Evolutionary conservation across 305 asterid genomes (phyloP), one percentile per base, ranked within the genome.

Genomic region (Solanum hybrid): DNA sequence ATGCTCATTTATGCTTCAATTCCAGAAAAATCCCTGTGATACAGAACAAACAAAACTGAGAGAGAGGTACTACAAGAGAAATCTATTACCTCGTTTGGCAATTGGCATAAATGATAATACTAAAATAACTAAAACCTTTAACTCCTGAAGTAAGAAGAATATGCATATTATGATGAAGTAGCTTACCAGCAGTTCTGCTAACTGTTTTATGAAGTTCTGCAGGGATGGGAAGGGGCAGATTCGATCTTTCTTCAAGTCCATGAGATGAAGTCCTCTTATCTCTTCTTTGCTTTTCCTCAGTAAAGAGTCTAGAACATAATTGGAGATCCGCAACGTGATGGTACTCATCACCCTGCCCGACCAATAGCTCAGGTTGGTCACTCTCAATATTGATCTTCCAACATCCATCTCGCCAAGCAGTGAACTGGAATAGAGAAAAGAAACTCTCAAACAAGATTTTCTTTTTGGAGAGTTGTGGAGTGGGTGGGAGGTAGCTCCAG

Each of bases 331-430:
- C 46, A 71, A 85, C 6, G 31, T 89, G 90, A 89, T 20, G 87
- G 81, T 91, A 90, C 83, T 91, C 91, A 88, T 88, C 88, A 91
- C 26, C 89, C 90, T 82, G 76, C 75, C 86, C 24, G 12, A 87
- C 10, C 92, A 91, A 51, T 14, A 87, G 78, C 88, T 37, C 87
- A 37, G 89, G 88, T 71, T 90, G 93, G 46, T 86, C 89, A 71
- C 89, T 91, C 89, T 85, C 92, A 89, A 57, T 82, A 89, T 89
- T 91, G 67, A 82, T 76, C 86, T 92, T 89, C 93, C 91, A 89
- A 86, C 92, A 89, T 79, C 87, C 90, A 92, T 91, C 92, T 90
- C 28, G 90, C 84, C 89, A 86, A 89, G 89, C 89, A 18, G 92
- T 64, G 87, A 92, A 92, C 95, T 94, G 93, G 5, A 77, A 64